Base-by-base conservation (phyloP, 2,329 filamentous ascomycete species). In the Fusarium proliferatum region DNA sequence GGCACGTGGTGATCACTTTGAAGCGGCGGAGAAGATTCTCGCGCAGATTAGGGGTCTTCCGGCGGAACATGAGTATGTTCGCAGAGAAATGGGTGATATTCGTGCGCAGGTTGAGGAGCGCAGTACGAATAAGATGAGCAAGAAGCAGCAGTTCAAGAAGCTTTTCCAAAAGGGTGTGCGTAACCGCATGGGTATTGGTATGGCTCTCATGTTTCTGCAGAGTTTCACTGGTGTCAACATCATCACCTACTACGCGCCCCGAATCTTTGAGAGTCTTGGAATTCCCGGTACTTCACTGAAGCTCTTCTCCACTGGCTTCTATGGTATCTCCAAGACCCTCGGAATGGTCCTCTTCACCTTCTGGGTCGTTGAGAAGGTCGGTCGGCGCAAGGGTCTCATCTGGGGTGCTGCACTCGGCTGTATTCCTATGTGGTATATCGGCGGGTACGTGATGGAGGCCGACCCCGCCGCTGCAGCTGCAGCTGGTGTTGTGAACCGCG, bases 1-100 rank as follows among this genome's bases (percentile, higher is more conserved):
- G 5, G 89, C 89, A 13, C 86, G 87, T 64, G 83, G 87, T 67
- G 89, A 91, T 70, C 83, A 85, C 64, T 90, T 88, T 84, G 89
- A 91, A 48, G 84, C 86, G 28, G 81, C 79, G 3, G 73, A 77
- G 12, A 64, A 36, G 9, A 79, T 84, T 1, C 78, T 85, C 2
- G 68, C 78, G 4, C 73, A 72, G 48, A 78, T 85, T 23, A 80
- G 84, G 2, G 79, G 80, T 12, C 79, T 86, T 5, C 76, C 81
- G 0, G 52, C 64, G 1, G 78, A 82, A 2, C 81, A 85, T 52
- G 77, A 80, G 8, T 85, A 85, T 63, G 64, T 82, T 49, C 77
- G 75, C n/a, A 77, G 80, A 19, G 88, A 90, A 75, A 88, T 89
- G 76, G 81, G 83, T 23, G 88, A 91, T 67, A 91, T 91, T 70